A percentile compares a stretch with the other conserved stretches of the same genome.
These are phyloP conservation scores for Neurospora tetraspora DNA, from an alignment of 495 filamentous ascomycete species.

Conservation along the genomic window DNA sequence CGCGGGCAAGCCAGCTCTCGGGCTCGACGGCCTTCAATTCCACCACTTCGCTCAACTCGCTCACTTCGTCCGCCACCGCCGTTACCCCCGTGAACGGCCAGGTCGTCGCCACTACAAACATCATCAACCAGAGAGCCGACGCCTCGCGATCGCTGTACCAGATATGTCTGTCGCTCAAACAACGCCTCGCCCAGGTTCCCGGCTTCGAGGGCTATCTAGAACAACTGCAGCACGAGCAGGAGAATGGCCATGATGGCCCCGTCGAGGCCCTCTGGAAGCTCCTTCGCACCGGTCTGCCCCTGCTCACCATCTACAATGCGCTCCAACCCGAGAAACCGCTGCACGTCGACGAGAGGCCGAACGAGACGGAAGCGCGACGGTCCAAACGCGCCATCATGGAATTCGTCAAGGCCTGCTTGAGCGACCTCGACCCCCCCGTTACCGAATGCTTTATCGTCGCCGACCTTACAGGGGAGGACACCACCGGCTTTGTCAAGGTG, in stretches of 20 bases:
- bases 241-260: constrained; percentile 51
- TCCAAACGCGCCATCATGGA: constrained; percentile 51
- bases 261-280: constrained; percentile 87
- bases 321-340: constrained; percentile 56
- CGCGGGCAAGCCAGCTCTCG: constrained; percentile 44
- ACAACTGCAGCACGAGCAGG: constrained; percentile 42
- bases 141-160: constrained; percentile 85
- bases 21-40: constrained; percentile 39
- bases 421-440: constrained; percentile 62
- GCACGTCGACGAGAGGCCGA: constrained; percentile 46
- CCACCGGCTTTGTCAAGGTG: constrained; percentile 94
- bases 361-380: constrained; percentile 50
- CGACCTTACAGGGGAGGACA: constrained; percentile 87
- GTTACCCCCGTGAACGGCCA: constrained; percentile 37
- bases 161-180: constrained; percentile 76
- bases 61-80: constrained; percentile 33
- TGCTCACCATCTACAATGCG: constrained; percentile 83
- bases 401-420: constrained; percentile 45
- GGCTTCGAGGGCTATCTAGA: constrained; percentile 65
- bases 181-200: constrained; percentile 71
- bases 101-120: constrained; percentile 68
- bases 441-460: constrained; percentile 84
- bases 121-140: constrained; percentile 90
- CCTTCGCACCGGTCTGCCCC: constrained; percentile 71
- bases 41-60: constrained; percentile 36